Conservation (phyloP, 2,329 filamentous ascomycete species). For the Ceratocystis destructans region DNA sequence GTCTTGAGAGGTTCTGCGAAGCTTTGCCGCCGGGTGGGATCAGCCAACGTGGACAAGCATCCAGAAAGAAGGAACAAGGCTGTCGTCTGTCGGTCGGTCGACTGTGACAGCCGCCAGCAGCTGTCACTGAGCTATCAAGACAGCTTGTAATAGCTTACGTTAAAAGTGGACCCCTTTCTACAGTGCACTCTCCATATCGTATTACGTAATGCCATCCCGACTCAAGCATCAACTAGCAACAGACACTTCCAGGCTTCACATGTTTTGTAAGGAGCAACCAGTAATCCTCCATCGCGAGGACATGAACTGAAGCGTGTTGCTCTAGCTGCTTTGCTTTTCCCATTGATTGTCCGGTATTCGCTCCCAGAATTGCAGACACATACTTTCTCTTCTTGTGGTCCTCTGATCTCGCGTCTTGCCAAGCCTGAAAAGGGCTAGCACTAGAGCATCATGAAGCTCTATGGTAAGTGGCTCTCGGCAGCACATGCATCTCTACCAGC, state of each 20-base stretch:
- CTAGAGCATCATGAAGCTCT: slow-evolving; percentile 13
- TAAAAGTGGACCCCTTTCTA: background rate
- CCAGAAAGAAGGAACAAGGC: background rate
- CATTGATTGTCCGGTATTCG: background rate
- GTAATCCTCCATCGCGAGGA: background rate
- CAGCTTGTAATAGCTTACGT: background rate
- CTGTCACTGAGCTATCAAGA: background rate
- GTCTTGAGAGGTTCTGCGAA: too few species aligned
- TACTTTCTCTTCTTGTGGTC: background rate
- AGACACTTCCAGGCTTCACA: background rate
- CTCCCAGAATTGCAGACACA: background rate
- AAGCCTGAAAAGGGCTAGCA: background rate
- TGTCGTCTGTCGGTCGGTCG: background rate
- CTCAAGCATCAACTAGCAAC: too few species aligned
- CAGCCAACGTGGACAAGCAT: background rate
- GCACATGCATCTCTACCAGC: too few species aligned
- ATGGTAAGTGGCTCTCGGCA: slow-evolving; percentile 3
- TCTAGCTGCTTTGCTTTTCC: background rate
- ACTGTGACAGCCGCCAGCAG: background rate
- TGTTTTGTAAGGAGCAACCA: background rate
- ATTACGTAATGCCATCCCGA: too few species aligned
- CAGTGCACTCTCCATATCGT: too few species aligned
- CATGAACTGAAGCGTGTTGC: background rate
- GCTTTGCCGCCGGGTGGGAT: too few species aligned
- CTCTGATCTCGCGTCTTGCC: too few species aligned